Conservation (phyloP, 2,329 filamentous ascomycete species). For the Ceratocystiopsis brevicomis region DNA sequence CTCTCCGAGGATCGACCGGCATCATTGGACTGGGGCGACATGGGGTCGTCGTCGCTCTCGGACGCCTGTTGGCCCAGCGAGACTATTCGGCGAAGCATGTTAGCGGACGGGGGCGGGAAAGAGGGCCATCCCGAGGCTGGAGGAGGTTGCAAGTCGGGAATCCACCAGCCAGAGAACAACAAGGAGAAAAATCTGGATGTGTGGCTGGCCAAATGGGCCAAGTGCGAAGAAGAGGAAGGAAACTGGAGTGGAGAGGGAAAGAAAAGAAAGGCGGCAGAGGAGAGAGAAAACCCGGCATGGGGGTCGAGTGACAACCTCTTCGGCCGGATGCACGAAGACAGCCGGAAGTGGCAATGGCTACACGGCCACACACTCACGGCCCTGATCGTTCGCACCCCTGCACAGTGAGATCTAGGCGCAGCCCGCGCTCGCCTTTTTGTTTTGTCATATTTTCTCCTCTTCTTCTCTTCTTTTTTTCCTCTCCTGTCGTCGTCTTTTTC, state of each 20-base stretch:
- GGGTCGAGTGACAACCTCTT: too few species aligned
- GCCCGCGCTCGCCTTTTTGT: too few species aligned
- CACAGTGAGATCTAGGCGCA: too few species aligned
- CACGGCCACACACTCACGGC: too few species aligned
- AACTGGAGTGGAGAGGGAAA: background rate
- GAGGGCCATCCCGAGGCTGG: background rate
- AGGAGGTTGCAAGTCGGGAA: background rate
- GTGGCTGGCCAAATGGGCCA: background rate
- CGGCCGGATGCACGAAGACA: too few species aligned
- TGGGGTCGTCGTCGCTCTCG: conserved; percentile 30
- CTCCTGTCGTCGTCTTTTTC: too few species aligned
- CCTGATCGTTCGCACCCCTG: too few species aligned
- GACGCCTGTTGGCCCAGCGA: conserved; percentile 23
- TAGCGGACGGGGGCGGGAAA: conserved; percentile 10
- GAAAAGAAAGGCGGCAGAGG: background rate
- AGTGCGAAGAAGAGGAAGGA: background rate
- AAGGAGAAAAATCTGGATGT: background rate
- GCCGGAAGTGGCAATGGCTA: too few species aligned
- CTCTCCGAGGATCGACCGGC: conserved; percentile 34
- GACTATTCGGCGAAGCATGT: conserved; percentile 26
- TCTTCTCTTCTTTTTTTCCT: too few species aligned
- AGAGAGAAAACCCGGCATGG: background rate
- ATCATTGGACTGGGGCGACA: conserved; percentile 43
- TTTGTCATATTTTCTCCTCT: too few species aligned
- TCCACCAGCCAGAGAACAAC: background rate